phyloP scores from a whole-genome alignment of 2,329 filamentous ascomycete genomes.

The Monosporascus cannonballus region DNA sequence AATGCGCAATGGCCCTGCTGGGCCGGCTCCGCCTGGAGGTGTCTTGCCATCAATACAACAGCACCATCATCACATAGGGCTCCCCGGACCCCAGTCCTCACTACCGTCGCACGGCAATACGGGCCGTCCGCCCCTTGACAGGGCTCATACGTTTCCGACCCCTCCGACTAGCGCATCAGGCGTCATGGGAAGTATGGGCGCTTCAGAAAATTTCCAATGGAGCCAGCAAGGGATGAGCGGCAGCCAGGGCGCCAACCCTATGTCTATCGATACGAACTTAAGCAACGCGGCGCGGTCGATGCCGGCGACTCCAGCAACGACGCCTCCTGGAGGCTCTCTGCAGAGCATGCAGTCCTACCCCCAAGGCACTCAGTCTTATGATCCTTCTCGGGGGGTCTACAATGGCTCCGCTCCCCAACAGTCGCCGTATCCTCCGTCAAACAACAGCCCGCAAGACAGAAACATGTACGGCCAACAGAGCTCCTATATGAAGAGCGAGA shows the following conservation, averaged over 20 bases:
- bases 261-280: conserved; percentile 76
- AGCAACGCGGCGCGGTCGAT: conserved; percentile 72
- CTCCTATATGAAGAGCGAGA: conserved; percentile 76
- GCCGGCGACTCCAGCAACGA: conserved; percentile 85
- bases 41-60: conserved; percentile 63
- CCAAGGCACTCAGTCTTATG: conserved; percentile 62
- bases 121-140: conserved; percentile 70
- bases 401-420: conserved; percentile 64
- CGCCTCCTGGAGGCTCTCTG: conserved; percentile 71
- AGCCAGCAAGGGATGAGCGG: conserved; percentile 55
- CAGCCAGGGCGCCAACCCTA: conserved; percentile 58
- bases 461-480: conserved; percentile 61
- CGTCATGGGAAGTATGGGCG: conserved; percentile 67
- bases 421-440: conserved; percentile 62
- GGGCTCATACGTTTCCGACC: conserved; percentile 88
- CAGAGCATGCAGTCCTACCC: conserved; percentile 78
- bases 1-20: conserved; percentile 50
- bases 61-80: conserved; percentile 52
- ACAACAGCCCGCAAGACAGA: conserved; percentile 52
- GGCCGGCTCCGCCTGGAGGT: conserved; percentile 41
- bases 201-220: conserved; percentile 79
- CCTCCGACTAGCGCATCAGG: conserved; percentile 90
- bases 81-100: conserved; percentile 51
- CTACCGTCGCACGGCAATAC: conserved; percentile 64
- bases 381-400: conserved; percentile 73